Evolutionary conservation across 768 basidiomycete genomes (phyloP).

Genomic region (Gloeopeniophorella convolvens): DNA sequence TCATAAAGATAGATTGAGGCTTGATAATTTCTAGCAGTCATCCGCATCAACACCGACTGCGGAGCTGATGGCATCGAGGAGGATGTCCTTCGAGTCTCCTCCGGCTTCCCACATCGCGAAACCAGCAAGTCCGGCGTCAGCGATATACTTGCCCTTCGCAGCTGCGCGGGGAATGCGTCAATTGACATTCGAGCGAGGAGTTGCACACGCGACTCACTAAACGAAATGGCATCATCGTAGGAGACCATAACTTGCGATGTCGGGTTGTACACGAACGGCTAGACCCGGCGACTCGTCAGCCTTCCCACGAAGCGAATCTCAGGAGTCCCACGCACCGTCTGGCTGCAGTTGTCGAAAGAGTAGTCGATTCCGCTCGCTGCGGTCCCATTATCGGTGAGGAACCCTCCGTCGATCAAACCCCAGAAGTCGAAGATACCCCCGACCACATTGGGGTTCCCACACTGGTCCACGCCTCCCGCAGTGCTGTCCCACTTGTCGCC

Average conservation of each 20-base stretch:
- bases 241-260: conserved; percentile 28
- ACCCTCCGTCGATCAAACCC: conserved; percentile 49
- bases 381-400: conserved; percentile 39
- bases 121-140: conserved; percentile 30
- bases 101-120: conserved; percentile 42
- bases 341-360: conserved; percentile 34
- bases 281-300: too few relatives aligned
- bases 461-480: conserved; percentile 41
- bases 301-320: background rate
- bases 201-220: conserved; percentile 18
- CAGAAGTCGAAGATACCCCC: conserved; percentile 54
- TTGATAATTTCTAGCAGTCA: background rate
- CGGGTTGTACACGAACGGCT: conserved; percentile 31
- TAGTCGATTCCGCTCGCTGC: conserved; percentile 41
- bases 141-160: conserved; percentile 39
- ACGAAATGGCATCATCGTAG: conserved; percentile 30
- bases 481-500: conserved; percentile 45
- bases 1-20: background rate
- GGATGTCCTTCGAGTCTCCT: conserved; percentile 35
- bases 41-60: conserved; percentile 8
- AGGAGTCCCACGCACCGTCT: conserved; percentile 24
- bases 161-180: conserved; percentile 23
- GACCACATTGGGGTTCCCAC: conserved; percentile 46
- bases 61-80: conserved; percentile 29
- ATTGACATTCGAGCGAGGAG: background rate